Evolutionary conservation across 139 green algal species (phyloP), one percentile per base, ranked within the genome.

Genomic region (Gonium pectorale): DNA sequence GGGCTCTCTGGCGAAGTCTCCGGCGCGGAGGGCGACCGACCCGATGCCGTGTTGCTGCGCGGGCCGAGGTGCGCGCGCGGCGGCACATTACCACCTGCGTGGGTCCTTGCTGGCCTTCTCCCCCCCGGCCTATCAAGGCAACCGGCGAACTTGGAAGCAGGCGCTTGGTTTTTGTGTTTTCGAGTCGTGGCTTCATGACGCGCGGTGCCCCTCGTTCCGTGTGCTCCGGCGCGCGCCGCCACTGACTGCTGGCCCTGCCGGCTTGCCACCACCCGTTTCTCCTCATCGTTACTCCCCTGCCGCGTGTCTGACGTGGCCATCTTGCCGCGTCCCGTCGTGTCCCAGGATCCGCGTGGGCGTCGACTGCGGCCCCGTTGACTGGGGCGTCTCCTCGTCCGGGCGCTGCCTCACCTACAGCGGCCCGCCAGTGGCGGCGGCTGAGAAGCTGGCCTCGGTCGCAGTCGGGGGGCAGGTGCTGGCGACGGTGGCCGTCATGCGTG

Each of bases 281-380:
- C n/a, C n/a, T n/a, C n/a, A n/a, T n/a, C n/a, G n/a, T n/a, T n/a
- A n/a, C n/a, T n/a, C n/a, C n/a, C n/a, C 29, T 67, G 5, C 35
- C 17, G 26, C 17, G 26, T 37, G 35, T 62, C 17, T 62, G 9
- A 27, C 52, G 29, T 62, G 52, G 27, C 21, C 15, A 27, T 22
- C 13, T 27, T n/a, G 13, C 54, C 2, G 54, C 22, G n/a, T 7
- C 59, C n/a, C n/a, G n/a, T n/a, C 5, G 17, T 31, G 2, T 22
- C 52, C 21, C 52, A 81, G 73, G 73, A 59, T 81, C 29, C 73
- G 73, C 56, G 29, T 81, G 2, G 73, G 73, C 35, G 54, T 81
- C 56, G 73, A 81, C 54, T 69, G 35, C 54, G 73, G 73, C 15
- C 17, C 29, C 26, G 54, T 81, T 54, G 73, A 81, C 21, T 81